phyloP scores from a whole-genome alignment of 2,329 filamentous ascomycete species.

The Penicillium thymicola region DNA sequence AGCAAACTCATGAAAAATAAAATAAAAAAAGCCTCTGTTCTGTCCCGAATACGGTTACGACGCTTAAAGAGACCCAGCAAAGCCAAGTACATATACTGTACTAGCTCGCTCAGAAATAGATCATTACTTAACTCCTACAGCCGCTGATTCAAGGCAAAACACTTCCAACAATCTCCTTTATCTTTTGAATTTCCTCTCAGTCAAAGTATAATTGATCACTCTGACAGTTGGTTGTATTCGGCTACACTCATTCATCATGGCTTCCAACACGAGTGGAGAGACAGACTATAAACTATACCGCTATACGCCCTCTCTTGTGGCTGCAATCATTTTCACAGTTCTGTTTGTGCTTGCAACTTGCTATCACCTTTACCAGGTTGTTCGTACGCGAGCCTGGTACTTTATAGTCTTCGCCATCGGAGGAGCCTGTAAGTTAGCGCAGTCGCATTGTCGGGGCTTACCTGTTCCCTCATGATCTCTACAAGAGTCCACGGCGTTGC shows the following conservation, averaged over 20 bases:
- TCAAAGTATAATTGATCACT: background rate
- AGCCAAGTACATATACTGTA: background rate
- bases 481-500: background rate
- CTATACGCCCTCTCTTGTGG: constrained; percentile 26
- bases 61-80: too few species aligned
- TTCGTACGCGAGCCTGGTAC: constrained; percentile 9
- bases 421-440: constrained; percentile 12
- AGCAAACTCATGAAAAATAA: background rate
- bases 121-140: background rate
- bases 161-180: background rate
- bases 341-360: constrained; percentile 17
- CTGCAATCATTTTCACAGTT: constrained; percentile 22
- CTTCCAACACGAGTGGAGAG: background rate
- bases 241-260: background rate
- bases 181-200: background rate
- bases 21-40: background rate
- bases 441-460: background rate
- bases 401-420: constrained; percentile 17
- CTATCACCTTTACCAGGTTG: constrained; percentile 12
- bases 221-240: background rate
- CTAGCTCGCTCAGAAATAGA: background rate
- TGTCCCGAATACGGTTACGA: background rate
- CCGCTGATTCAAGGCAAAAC: background rate
- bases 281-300: constrained; percentile 7
- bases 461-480: background rate